Conservation (phyloP, 768 basidiomycete genomes). For the Leucocoprinus sp. region DNA sequence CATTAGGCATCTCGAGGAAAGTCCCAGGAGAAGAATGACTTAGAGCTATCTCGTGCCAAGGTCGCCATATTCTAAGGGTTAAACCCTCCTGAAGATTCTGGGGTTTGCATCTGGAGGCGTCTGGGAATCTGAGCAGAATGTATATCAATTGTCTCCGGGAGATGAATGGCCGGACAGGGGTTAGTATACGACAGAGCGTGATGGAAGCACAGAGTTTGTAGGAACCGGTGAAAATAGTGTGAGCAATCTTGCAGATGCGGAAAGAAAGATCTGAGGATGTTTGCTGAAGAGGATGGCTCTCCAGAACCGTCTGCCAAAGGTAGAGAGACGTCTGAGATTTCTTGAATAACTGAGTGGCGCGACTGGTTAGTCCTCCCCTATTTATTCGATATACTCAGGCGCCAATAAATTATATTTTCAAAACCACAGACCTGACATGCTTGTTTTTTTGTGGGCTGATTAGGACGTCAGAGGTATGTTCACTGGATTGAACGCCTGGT, state of each 20-base stretch:
- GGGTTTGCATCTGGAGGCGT: conserved; percentile 3
- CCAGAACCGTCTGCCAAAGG: conserved; percentile 47
- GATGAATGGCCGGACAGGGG: conserved; percentile 5
- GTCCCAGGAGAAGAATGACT: conserved; percentile 1
- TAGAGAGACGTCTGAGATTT: conserved; percentile 36
- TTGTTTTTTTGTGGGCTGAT: conserved; percentile 7
- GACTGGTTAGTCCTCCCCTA: conserved; percentile 53
- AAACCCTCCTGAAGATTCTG: background rate
- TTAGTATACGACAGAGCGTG: conserved; percentile 31
- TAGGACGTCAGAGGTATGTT: background rate
- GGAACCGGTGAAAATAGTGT: conserved; percentile 21
- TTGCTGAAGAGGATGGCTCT: conserved; percentile 25
- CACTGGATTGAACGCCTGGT: background rate
- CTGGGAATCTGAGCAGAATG: background rate
- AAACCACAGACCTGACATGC: conserved; percentile 3
- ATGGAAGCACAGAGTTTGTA: conserved; percentile 24
- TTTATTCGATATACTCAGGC: background rate
- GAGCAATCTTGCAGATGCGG: conserved; percentile 34
- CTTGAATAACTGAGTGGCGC: conserved; percentile 34
- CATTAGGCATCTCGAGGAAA: conserved; percentile 16
- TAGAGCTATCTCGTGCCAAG: conserved; percentile 35
- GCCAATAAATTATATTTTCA: background rate
- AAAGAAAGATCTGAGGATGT: conserved; percentile 35
- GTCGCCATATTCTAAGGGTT: conserved; percentile 35
- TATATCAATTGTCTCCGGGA: conserved; percentile 8